Conservation (phyloP, 192 early-diverging fungal genomes). For the Nowakowskiella sp. region DNA sequence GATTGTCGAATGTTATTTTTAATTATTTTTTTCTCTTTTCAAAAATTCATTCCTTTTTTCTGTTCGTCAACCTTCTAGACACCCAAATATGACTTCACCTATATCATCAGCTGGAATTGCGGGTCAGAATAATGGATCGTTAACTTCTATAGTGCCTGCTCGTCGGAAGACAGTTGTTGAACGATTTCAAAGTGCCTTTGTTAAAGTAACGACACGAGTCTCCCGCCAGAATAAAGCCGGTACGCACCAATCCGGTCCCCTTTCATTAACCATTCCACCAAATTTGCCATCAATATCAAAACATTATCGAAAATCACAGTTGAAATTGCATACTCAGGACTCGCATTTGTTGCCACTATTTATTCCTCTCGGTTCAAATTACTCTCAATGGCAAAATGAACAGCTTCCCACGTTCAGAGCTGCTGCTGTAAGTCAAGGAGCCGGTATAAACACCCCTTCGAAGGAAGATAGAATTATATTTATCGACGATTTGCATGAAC, state of each 20-base stretch:
- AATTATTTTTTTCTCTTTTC: too few relatives aligned
- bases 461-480: constrained; percentile 2
- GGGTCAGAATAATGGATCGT: too few relatives aligned
- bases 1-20: too few relatives aligned
- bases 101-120: too few relatives aligned
- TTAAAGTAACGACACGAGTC: not conserved
- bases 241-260: not conserved
- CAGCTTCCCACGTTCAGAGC: not conserved
- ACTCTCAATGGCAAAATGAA: not conserved
- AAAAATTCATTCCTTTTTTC: too few relatives aligned
- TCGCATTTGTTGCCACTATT: not conserved
- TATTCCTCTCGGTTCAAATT: not conserved
- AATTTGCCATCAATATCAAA: not conserved
- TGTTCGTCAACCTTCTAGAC: too few relatives aligned
- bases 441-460: not conserved
- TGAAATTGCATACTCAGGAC: not conserved
- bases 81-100: too few relatives aligned
- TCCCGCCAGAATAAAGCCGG: not conserved
- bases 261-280: not conserved
- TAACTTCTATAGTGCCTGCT: too few relatives aligned
- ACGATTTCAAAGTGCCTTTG: not conserved
- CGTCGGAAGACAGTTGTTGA: not conserved
- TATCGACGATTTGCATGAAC: not conserved
- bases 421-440: constrained; percentile 1
- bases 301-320: not conserved